A percentile compares a stretch with the other conserved stretches of the same genome.
Evolutionary conservation across 1,284 basidiomycete genomes (phyloP).

Genomic region (Coniferiporia sulphurascens): DNA sequence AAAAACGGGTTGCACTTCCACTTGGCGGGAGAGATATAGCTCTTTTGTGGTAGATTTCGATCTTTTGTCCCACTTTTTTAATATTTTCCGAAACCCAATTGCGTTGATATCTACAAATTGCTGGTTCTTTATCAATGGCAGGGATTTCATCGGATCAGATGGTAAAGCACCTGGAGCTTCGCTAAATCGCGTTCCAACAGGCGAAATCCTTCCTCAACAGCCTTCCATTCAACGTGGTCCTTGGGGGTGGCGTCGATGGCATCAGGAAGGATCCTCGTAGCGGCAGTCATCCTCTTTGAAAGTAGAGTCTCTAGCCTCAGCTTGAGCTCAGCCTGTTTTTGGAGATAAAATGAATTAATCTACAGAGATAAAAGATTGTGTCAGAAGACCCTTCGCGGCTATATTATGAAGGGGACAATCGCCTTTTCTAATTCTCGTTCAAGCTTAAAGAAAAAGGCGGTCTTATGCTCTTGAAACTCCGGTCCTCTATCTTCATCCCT

Average conservation of each 20-base stretch:
- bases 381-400: background rate
- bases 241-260: slow-evolving; percentile 51
- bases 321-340: slow-evolving; percentile 95
- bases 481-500: slow-evolving; percentile 66
- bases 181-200: slow-evolving; percentile 94
- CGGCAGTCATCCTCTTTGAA: slow-evolving; percentile 86
- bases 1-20: slow-evolving; percentile 97
- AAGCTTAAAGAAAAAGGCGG: slow-evolving; percentile 98
- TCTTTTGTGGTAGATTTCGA: slow-evolving; percentile 95
- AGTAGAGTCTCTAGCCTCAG: slow-evolving; percentile 89
- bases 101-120: slow-evolving; percentile 99
- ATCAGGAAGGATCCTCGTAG: slow-evolving; percentile 65
- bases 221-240: slow-evolving; percentile 84
- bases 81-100: slow-evolving; percentile 94
- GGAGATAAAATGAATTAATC: slow-evolving; percentile 99
- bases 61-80: slow-evolving; percentile 99
- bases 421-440: slow-evolving; percentile 98
- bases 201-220: slow-evolving; percentile 94
- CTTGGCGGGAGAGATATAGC: slow-evolving; percentile 93
- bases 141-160: background rate
- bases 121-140: slow-evolving; percentile 37
- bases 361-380: slow-evolving; percentile 29
- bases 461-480: slow-evolving; percentile 90
- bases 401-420: slow-evolving; percentile 6
- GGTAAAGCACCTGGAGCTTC: slow-evolving; percentile 77